Percentiles rank a stretch among this genome's conserved stretches.
phyloP scores from a whole-genome alignment of 495 filamentous ascomycete genomes.

The Thermochaetoides thermophila region DNA sequence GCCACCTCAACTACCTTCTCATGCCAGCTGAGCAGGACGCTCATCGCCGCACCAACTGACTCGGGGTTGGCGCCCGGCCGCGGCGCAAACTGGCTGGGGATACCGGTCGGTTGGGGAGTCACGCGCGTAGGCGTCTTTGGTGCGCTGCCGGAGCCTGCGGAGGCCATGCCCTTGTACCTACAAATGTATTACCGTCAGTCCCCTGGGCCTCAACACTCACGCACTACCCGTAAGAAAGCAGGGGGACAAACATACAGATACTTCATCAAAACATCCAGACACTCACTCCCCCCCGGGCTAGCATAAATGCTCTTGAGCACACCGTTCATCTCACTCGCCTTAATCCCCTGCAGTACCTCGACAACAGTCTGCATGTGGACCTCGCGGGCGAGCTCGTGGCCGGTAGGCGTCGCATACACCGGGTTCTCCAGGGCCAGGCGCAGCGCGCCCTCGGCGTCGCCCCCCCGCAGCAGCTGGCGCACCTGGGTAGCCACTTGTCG shows the following conservation, averaged over 20 bases:
- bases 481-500: conserved; percentile 61
- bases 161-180: conserved; percentile 75
- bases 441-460: conserved; percentile 74
- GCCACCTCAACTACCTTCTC: conserved; percentile 88
- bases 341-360: conserved; percentile 81
- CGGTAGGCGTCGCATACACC: conserved; percentile 23
- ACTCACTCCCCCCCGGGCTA: conserved; percentile 55
- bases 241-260: conserved; percentile 41
- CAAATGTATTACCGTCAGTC: too few relatives aligned
- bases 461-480: conserved; percentile 68
- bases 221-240: too few relatives aligned
- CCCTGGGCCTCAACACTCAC: too few relatives aligned
- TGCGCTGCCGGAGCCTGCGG: conserved; percentile 16
- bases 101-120: conserved; percentile 68
- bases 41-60: conserved; percentile 76
- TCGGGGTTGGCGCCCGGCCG: conserved; percentile 51
- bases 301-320: conserved; percentile 63
- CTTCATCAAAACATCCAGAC: conserved; percentile 61
- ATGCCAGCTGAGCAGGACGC: conserved; percentile 86
- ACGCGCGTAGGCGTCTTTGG: conserved; percentile 33
- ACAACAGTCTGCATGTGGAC: conserved; percentile 65
- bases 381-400: conserved; percentile 56
- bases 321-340: conserved; percentile 77
- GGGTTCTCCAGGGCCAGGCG: conserved; percentile 60
- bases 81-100: conserved; percentile 66